Evolutionary conservation across 1,284 basidiomycete genomes (phyloP).

Genomic region (Cystobasidium sp.): DNA sequence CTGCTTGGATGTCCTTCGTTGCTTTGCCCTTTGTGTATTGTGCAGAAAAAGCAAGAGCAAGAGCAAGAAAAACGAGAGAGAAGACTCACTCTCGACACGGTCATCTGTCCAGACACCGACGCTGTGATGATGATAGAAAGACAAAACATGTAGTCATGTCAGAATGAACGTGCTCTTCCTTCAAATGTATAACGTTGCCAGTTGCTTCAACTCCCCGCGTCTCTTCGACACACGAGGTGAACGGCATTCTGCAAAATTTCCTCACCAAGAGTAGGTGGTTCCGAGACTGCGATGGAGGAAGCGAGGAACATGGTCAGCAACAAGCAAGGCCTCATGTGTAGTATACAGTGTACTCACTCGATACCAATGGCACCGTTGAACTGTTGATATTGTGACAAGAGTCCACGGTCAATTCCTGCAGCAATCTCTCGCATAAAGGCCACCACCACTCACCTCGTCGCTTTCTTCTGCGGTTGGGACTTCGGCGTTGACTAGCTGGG

Average conservation of each 20-base stretch:
- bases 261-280: conserved; percentile 49
- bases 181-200: not conserved
- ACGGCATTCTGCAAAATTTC: conserved; percentile 23
- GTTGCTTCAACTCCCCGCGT: not conserved
- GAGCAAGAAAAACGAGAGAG: conserved; percentile 54
- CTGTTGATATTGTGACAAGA: not conserved
- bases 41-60: no score
- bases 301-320: not conserved
- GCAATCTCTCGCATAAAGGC: not conserved
- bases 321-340: not conserved
- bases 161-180: not conserved
- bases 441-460: conserved; percentile 38
- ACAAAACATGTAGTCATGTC: not conserved
- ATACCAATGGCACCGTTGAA: conserved; percentile 47
- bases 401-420: not conserved
- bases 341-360: conserved; percentile 25
- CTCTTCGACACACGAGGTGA: not conserved
- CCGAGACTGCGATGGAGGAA: conserved; percentile 44
- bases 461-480: conserved; percentile 36
- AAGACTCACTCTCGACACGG: conserved; percentile 75
- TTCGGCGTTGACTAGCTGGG: conserved; percentile 43
- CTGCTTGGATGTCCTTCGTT: no score
- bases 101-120: conserved; percentile 98
- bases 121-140: conserved; percentile 47
- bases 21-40: no score